Evolutionary conservation across 2,329 filamentous ascomycete genomes (phyloP), one percentile per base, ranked within the genome.

Genomic region (Trichoderma sp.): DNA sequence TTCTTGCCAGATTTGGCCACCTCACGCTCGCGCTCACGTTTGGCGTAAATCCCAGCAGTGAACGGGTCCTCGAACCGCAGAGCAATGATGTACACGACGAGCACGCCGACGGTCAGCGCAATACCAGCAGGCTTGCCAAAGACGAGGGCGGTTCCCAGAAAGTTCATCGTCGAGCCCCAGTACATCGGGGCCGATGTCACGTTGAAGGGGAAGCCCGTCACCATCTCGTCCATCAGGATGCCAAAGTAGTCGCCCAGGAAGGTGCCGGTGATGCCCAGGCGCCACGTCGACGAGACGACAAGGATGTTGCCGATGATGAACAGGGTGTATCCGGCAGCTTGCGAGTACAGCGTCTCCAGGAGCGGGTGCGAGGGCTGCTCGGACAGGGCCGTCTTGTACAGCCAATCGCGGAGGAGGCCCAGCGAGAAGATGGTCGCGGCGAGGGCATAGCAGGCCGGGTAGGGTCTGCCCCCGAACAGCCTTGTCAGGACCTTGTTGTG

Each of bases 181-280:
- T 99, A 99, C 96, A 99, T 99, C 74, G 96, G 96, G 67, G 94
- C 92, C 75, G 90, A 89, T 69, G 92, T 95, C 73, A 98, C 88
- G 82, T 93, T 98, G 87, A 99, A 99, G 3, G 96, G 96, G 80
- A 99, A 99, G 15, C 93, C 92, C 13, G 94, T 97, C 67, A 99
- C 95, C 78, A 95, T 95, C 76, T 92, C 85, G 80, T 98, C 95
- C 94, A 98, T 97, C 75, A 99, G 87, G 81, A 98, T 98, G 76
- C 96, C 96, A 80, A 98, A 99, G 86, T 99, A 99, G 85, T 99
- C 96, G 76, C 96, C 96, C 43, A 99, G 86, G 81, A 98, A 99
- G 47, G 96, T 99, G 74, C 96, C 96, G 0, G 94, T 98, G 78
- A 99, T 90, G 71, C 96, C 96, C 53, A 99, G 90, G 39, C 91